These are phyloP conservation scores for Marasmius sp. DNA, from an alignment of 1,284 basidiomycete species.

Conservation along the genomic window DNA sequence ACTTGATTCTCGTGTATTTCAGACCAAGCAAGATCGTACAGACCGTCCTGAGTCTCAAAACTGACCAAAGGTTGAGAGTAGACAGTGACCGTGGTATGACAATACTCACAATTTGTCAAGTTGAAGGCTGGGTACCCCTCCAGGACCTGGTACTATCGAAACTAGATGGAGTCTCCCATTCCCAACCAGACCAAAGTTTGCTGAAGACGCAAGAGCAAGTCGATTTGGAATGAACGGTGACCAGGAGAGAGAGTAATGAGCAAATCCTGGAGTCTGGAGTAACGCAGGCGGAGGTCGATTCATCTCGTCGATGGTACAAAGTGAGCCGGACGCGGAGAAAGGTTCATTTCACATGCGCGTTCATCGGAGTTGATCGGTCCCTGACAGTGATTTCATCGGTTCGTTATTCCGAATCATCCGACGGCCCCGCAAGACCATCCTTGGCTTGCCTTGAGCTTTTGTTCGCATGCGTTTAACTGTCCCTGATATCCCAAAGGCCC, in stretches of 20 bases:
- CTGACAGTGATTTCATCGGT: no score
- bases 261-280: slow-evolving; percentile 78
- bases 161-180: slow-evolving; percentile 86
- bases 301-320: slow-evolving; percentile 39
- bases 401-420: no score
- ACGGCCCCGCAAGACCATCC: no score
- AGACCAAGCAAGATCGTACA: slow-evolving; percentile 92
- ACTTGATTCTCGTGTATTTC: slow-evolving; percentile 95
- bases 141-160: slow-evolving; percentile 49
- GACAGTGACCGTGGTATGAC: not conserved
- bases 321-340: not conserved
- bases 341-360: no score
- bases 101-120: slow-evolving; percentile 68
- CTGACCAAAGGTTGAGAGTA: slow-evolving; percentile 39
- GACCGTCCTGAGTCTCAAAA: slow-evolving; percentile 92
- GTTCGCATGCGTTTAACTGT: slow-evolving; percentile 78
- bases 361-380: no score
- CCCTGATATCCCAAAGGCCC: slow-evolving; percentile 68
- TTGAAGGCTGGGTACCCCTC: slow-evolving; percentile 42
- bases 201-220: slow-evolving; percentile 85
- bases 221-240: slow-evolving; percentile 87
- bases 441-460: not conserved
- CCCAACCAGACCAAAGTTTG: slow-evolving; percentile 95
- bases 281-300: slow-evolving; percentile 46
- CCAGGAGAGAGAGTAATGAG: slow-evolving; percentile 88